These are phyloP conservation scores for Teratosphaeria gauchensis DNA, from an alignment of 2,329 filamentous ascomycete species.

Conservation along the genomic window DNA sequence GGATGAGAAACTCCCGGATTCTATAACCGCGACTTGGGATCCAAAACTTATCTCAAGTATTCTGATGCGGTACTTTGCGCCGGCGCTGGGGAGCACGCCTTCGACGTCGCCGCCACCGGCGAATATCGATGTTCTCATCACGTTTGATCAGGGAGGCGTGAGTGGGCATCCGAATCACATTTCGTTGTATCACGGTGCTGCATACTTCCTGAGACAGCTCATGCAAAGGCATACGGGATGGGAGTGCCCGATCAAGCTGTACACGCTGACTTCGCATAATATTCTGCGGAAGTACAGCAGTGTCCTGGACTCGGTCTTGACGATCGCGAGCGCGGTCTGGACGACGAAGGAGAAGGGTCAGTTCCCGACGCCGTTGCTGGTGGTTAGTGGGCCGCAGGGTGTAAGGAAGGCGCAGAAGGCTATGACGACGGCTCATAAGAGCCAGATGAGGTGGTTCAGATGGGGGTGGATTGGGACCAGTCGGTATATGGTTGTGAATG, in stretches of 20 bases:
- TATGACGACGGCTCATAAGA: constrained; percentile 83
- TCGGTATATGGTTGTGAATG: constrained; percentile 93
- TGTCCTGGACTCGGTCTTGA: constrained; percentile 65
- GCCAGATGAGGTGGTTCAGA: constrained; percentile 98
- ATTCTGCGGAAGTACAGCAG: constrained; percentile 72
- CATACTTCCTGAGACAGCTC: constrained; percentile 58
- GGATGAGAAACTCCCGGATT: constrained; percentile 74
- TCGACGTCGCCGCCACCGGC: constrained; percentile 38
- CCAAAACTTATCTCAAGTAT: constrained; percentile 58
- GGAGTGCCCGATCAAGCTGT: constrained; percentile 68
- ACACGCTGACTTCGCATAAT: constrained; percentile 67
- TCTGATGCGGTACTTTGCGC: constrained; percentile 64
- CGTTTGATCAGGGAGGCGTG: constrained; percentile 75
- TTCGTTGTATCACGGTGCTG: constrained; percentile 74
- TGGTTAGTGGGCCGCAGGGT: constrained; percentile 56
- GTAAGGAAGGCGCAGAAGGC: constrained; percentile 65
- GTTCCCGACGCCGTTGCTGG: constrained; percentile 52
- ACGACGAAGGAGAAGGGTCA: constrained; percentile 43
- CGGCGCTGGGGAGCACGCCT: constrained; percentile 42
- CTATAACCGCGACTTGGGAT: constrained; percentile 75
- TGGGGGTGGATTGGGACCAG: constrained; percentile 90
- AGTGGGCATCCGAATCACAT: constrained; percentile 91
- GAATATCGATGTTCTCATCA: constrained; percentile 72
- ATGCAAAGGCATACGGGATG: constrained; percentile 55
- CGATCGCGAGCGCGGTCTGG: constrained; percentile 50